Percentiles rank a stretch among this genome's conserved stretches.
Conservation (phyloP, 1,139 yeast species). For the Suhomyces wounanorum region DNA sequence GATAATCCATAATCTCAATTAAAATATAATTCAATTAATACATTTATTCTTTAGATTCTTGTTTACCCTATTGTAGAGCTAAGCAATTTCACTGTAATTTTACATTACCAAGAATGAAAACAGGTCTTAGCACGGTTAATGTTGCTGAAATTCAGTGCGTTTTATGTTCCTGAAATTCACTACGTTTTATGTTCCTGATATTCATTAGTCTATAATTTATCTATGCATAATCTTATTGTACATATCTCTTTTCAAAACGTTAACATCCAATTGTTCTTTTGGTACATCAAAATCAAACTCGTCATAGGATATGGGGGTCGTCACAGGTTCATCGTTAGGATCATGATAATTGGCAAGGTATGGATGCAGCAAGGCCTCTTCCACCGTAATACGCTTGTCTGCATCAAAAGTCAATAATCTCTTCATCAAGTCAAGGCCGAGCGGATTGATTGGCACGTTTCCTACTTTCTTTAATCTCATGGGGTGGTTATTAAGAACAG, state of each 20-base stretch:
- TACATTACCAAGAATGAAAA: no score
- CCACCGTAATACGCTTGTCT: conserved; percentile 60
- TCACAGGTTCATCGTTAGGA: conserved; percentile 70
- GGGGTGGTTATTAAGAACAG: conserved; percentile 19
- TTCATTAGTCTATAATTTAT: conserved; percentile 1
- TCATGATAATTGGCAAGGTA: conserved; percentile 68
- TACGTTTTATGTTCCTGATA: not conserved
- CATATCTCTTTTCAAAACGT: conserved; percentile 53
- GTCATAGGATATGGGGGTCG: conserved; percentile 24
- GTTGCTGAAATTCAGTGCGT: not conserved
- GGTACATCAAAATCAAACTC: conserved; percentile 62
- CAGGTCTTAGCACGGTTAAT: no score
- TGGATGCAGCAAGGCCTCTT: conserved; percentile 67
- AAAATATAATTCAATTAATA: not conserved
- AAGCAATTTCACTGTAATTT: no score
- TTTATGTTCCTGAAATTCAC: not conserved
- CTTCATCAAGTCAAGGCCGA: conserved; percentile 62
- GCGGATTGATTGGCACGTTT: conserved; percentile 42
- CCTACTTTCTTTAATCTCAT: conserved; percentile 13
- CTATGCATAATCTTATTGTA: conserved; percentile 54
- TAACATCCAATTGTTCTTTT: conserved; percentile 50
- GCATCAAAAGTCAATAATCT: conserved; percentile 67
- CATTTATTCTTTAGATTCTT: not conserved
- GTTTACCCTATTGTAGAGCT: no score
- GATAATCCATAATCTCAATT: no score